Base-by-base conservation (phyloP, 352 stramenopile species). In the Globisporangium polare region DNA sequence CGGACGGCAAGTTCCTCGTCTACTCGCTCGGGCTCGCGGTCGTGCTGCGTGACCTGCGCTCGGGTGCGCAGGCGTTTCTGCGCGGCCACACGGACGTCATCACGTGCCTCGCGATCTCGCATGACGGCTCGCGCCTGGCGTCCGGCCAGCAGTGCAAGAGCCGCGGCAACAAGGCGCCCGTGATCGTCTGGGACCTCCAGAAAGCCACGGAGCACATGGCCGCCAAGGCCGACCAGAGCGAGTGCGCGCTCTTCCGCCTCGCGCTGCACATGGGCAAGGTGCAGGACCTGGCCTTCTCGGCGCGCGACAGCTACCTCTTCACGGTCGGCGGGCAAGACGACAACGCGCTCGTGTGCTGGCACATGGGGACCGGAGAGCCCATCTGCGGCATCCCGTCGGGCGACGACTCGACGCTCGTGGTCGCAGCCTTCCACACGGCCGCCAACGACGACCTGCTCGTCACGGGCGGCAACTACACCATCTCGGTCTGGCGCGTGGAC, bases 301-400 rank as follows among this genome's bases (percentile, higher is more conserved):
- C 79, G 1, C 71, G 87, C 62, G 88, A 94, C 58, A 83, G 77
- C 41, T 98, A 92, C 59, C 73, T 99, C 17, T 93, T 91, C 47
- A 97, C 94, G 7, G 75, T 98, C 20, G 96, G 96, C 27, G 96
- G 96, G 18, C 91, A 97, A 63, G 96, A 99, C 73, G 96, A 99
- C 75, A 99, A 99, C 71, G 89, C 94, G 37, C 79, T 99, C 41
- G 95, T 99, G 26, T 96, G 98, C 61, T 99, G 95, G 96, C 90
- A 98, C 71, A 91, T 97, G 66, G 62, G 73, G 37, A 93, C 68
- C 0, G 93, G 94, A 31, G 78, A 91, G 56, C 80, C 91, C 24
- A 89, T 99, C 56, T 98, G 94, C 64, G 96, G 94, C 50, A 97
- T 83, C 15, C 91, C 89, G 33, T 96, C 94, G n/a, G 90, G 90